These are phyloP conservation scores for Mycena metata DNA, from an alignment of 768 basidiomycete species.

Conservation along the genomic window DNA sequence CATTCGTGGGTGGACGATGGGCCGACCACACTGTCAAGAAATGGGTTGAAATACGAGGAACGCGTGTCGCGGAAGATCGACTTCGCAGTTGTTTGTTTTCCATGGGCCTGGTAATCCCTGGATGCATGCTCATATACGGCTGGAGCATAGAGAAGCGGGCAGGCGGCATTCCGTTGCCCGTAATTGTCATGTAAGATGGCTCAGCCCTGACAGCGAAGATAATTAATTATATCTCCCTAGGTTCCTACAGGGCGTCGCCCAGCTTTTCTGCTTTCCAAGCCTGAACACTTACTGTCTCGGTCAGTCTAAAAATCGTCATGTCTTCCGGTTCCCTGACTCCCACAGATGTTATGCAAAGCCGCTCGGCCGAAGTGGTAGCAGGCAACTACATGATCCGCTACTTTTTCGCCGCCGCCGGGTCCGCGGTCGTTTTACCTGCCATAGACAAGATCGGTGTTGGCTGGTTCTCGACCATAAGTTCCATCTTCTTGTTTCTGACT, in stretches of 20 bases:
- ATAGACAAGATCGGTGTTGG: conserved; percentile 36
- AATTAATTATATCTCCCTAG: conserved; percentile 13
- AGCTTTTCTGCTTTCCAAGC: conserved; percentile 37
- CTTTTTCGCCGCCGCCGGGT: conserved; percentile 36
- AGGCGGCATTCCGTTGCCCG: conserved; percentile 34
- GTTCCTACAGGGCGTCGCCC: conserved; percentile 35
- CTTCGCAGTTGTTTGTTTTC: conserved; percentile 34
- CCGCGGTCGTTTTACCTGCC: conserved; percentile 35
- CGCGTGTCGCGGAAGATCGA: conserved; percentile 34
- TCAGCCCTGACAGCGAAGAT: background rate
- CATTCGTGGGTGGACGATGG: conserved; percentile 35
- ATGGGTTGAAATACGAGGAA: conserved; percentile 35
- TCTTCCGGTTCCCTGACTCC: background rate
- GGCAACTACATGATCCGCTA: conserved; percentile 37
- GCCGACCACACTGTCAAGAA: conserved; percentile 38
- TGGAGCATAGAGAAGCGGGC: conserved; percentile 37
- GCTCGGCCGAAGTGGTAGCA: conserved; percentile 36
- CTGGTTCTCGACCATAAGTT: conserved; percentile 37
- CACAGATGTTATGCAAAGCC: conserved; percentile 38
- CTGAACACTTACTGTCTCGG: conserved; percentile 39
- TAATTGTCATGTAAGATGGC: conserved; percentile 32
- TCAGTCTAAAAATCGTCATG: background rate
- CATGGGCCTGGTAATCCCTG: conserved; percentile 31
- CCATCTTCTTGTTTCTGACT: conserved; percentile 26
- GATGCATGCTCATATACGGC: conserved; percentile 36